Percentiles rank a stretch among this genome's conserved stretches.
Conservation (phyloP, 768 basidiomycete species). For the Trametes punicea region DNA sequence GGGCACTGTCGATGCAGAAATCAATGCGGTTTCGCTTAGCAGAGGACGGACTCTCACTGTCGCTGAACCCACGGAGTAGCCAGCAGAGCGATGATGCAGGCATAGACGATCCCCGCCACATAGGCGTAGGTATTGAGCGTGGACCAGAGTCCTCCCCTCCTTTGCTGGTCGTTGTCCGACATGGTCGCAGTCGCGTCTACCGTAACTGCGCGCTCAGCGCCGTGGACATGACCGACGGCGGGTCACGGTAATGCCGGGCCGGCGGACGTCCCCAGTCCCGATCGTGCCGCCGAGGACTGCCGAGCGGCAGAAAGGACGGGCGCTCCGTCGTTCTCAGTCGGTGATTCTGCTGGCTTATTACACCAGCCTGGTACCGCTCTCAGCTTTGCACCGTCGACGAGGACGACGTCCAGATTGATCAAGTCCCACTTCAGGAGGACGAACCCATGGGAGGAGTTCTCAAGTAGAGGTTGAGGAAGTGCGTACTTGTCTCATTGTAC, state of each 20-base stretch:
- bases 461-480: too few relatives aligned
- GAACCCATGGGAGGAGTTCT: too few relatives aligned
- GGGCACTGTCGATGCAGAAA: slow-evolving; percentile 51
- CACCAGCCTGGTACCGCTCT: not conserved
- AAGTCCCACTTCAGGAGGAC: too few relatives aligned
- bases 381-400: too few relatives aligned
- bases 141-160: slow-evolving; percentile 22
- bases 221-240: not conserved
- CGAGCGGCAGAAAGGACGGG: not conserved
- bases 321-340: slow-evolving; percentile 6
- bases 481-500: too few relatives aligned
- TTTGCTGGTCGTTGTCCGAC: not conserved
- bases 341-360: not conserved
- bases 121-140: slow-evolving; percentile 34
- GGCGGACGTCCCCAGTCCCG: too few relatives aligned
- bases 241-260: too few relatives aligned
- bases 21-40: slow-evolving; percentile 37
- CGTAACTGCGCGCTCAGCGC: not conserved
- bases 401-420: too few relatives aligned
- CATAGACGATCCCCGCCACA: slow-evolving; percentile 52
- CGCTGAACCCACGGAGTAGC: slow-evolving; percentile 35
- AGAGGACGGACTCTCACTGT: slow-evolving; percentile 20
- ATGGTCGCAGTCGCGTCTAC: not conserved
- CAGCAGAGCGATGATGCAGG: slow-evolving; percentile 48
- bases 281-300: not conserved